These are phyloP conservation scores for Cladosporium colombiae DNA, from an alignment of 2,329 filamentous ascomycete genomes.

Conservation along the genomic window DNA sequence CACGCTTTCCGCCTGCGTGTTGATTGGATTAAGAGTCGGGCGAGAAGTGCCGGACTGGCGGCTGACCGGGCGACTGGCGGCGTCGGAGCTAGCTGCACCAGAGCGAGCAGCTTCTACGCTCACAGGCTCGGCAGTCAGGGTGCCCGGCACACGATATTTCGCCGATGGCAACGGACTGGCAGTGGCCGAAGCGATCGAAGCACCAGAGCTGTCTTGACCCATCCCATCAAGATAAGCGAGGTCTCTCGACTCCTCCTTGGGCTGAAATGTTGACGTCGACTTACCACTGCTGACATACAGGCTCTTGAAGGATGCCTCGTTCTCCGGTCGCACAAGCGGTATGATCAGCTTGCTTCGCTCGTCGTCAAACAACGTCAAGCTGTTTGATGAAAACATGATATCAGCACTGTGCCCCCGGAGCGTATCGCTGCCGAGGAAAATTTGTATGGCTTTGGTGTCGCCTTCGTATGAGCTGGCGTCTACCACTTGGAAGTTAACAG, in stretches of 20 bases:
- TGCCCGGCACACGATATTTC: slow-evolving; percentile 35
- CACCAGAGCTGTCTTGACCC: slow-evolving; percentile 32
- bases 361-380: slow-evolving; percentile 82
- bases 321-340: slow-evolving; percentile 88
- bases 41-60: slow-evolving; percentile 26
- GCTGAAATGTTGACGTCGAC: not conserved
- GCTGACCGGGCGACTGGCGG: slow-evolving; percentile 29
- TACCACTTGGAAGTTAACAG: slow-evolving; percentile 74
- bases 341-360: slow-evolving; percentile 85
- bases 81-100: slow-evolving; percentile 29
- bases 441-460: slow-evolving; percentile 67
- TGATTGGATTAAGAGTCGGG: slow-evolving; percentile 30
- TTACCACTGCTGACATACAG: slow-evolving; percentile 44
- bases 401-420: slow-evolving; percentile 85
- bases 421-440: slow-evolving; percentile 88
- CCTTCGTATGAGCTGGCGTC: slow-evolving; percentile 55
- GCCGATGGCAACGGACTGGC: slow-evolving; percentile 29
- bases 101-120: slow-evolving; percentile 25
- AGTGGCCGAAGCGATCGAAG: slow-evolving; percentile 27
- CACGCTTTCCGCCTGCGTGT: slow-evolving; percentile 25
- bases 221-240: slow-evolving; percentile 36
- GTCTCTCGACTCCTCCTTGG: slow-evolving; percentile 21
- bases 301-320: slow-evolving; percentile 76
- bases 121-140: slow-evolving; percentile 28
- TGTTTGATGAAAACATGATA: slow-evolving; percentile 87